These are phyloP conservation scores for Thielaviopsis ethacetica DNA, from an alignment of 2,329 filamentous ascomycete species.

Conservation along the genomic window DNA sequence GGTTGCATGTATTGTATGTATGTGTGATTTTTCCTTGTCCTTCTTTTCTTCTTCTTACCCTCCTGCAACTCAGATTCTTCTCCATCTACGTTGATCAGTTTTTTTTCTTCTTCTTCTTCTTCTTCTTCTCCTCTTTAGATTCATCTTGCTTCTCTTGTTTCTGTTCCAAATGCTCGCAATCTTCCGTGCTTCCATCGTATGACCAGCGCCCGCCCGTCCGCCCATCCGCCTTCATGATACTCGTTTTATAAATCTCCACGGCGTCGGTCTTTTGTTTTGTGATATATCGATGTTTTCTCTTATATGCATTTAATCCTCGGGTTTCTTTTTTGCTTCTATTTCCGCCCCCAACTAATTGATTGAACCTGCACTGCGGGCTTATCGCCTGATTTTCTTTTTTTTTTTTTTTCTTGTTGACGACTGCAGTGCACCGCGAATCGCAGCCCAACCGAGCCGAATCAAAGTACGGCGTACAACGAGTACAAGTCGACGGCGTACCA, in stretches of 20 bases:
- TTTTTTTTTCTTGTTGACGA: no score
- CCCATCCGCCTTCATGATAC: not conserved
- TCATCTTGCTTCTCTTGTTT: not conserved
- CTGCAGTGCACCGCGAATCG: no score
- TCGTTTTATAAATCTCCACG: not conserved
- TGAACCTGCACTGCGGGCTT: no score
- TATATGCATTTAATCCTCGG: no score
- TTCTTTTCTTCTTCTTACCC: not conserved
- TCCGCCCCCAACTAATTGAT: no score
- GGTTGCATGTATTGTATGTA: not conserved
- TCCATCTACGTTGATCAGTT: not conserved
- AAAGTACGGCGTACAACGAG: no score
- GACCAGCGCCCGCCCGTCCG: not conserved
- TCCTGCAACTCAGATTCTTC: not conserved
- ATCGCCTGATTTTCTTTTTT: no score
- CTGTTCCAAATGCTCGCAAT: not conserved
- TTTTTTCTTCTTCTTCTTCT: not conserved
- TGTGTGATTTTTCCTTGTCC: not conserved
- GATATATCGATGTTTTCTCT: not conserved
- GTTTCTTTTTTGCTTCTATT: no score
- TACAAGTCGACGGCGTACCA: no score
- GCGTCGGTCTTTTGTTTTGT: not conserved
- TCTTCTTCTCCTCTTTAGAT: not conserved
- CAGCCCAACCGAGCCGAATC: no score
- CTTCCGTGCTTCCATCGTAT: not conserved